Evolutionary conservation across 1,284 basidiomycete genomes (phyloP).

Genomic region (Marasmius oreades): DNA sequence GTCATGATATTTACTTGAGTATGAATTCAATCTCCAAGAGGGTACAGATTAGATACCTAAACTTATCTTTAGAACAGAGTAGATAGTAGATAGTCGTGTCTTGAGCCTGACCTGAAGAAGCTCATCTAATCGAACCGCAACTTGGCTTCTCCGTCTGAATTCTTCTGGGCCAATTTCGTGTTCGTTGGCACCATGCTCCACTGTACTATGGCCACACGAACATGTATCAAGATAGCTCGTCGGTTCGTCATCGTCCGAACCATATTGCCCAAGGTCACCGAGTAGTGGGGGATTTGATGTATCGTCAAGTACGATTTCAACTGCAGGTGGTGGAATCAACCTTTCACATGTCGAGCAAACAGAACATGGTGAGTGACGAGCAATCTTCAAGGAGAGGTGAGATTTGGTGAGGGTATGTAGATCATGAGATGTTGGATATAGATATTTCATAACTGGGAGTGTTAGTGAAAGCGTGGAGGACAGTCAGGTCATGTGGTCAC

Average conservation of each 20-base stretch:
- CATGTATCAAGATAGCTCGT: conserved; percentile 63
- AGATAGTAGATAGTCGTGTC: background rate
- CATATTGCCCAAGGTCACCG: conserved; percentile 55
- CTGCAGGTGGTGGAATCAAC: conserved; percentile 60
- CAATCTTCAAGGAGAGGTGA: conserved; percentile 64
- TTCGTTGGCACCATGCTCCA: conserved; percentile 68
- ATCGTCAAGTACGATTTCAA: conserved; percentile 56
- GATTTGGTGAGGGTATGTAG: conserved; percentile 43
- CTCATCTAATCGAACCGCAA: conserved; percentile 84
- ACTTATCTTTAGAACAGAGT: background rate
- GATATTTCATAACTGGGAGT: conserved; percentile 45
- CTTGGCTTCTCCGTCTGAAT: conserved; percentile 66
- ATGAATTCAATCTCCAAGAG: background rate
- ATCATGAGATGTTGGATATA: conserved; percentile 59
- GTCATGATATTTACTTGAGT: conserved; percentile 10
- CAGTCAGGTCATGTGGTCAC: conserved; percentile 1
- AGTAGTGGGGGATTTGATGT: conserved; percentile 43
- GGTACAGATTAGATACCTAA: background rate
- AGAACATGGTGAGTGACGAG: conserved; percentile 66
- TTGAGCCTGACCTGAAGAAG: conserved; percentile 64
- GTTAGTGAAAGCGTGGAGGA: conserved; percentile 2
- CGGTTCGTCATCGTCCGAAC: conserved; percentile 59
- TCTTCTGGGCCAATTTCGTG: conserved; percentile 53
- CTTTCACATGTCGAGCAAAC: conserved; percentile 59
- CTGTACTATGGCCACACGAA: conserved; percentile 71